phyloP scores from a whole-genome alignment of 495 filamentous ascomycete genomes.

The Clohesyomyces aquaticus region DNA sequence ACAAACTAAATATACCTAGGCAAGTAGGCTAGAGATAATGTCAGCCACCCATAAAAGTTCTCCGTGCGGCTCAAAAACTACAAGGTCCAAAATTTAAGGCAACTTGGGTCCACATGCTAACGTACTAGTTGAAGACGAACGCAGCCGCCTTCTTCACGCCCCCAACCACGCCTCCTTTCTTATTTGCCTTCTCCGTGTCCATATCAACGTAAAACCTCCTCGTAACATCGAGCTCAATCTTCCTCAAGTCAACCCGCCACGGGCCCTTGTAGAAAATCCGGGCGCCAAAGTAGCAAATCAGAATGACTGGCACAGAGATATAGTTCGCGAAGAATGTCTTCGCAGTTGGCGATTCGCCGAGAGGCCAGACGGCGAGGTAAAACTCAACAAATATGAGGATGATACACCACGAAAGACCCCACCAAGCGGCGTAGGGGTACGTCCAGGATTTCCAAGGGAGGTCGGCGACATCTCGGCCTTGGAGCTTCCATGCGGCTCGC shows the following conservation, averaged over 20 bases:
- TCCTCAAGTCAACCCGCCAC: conserved; percentile 33
- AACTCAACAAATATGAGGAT: conserved; percentile 40
- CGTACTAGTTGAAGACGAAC: conserved; percentile 23
- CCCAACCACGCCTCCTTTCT: conserved; percentile 21
- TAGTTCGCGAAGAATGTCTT: conserved; percentile 41
- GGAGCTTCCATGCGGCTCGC: conserved; percentile 39
- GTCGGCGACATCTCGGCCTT: conserved; percentile 30
- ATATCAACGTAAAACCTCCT: conserved; percentile 37
- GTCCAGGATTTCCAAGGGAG: conserved; percentile 44
- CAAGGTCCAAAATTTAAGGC: too few relatives aligned
- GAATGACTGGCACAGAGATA: conserved; percentile 32
- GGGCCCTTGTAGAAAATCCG: conserved; percentile 34
- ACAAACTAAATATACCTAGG: too few relatives aligned
- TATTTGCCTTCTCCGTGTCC: conserved; percentile 25
- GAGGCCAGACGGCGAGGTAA: conserved; percentile 41
- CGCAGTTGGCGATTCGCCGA: conserved; percentile 19
- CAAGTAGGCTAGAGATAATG: too few relatives aligned
- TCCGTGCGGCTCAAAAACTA: too few relatives aligned
- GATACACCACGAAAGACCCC: conserved; percentile 41
- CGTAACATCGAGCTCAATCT: conserved; percentile 36
- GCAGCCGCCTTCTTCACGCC: conserved; percentile 8
- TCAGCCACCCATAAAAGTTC: too few relatives aligned
- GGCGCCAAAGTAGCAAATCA: conserved; percentile 40
- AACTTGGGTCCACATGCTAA: too few relatives aligned
- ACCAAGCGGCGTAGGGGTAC: conserved; percentile 40